phyloP scores from a whole-genome alignment of 2,329 filamentous ascomycete species.

The Rhynchosporium agropyri region DNA sequence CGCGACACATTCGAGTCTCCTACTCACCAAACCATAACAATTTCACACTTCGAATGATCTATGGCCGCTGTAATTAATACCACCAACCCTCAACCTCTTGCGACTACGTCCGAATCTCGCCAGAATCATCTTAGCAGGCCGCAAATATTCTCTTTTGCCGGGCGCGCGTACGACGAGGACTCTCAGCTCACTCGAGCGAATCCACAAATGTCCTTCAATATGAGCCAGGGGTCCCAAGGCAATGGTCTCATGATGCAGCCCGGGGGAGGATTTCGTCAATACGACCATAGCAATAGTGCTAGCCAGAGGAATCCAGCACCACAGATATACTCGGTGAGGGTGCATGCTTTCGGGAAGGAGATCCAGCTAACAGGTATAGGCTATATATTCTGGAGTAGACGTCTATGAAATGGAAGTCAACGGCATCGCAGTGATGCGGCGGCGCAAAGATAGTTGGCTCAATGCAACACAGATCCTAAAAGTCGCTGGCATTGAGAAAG shows the following conservation, averaged over 20 bases:
- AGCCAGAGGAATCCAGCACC: constrained; percentile 44
- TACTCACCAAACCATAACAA: constrained; percentile 1
- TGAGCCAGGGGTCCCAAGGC: constrained; percentile 42
- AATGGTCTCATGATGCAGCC: constrained; percentile 42
- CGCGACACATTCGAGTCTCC: constrained; percentile 21
- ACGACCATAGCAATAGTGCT: constrained; percentile 35
- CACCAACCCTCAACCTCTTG: constrained; percentile 38
- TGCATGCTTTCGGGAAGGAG: not conserved
- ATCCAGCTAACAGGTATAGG: constrained; percentile 49
- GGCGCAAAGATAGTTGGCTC: constrained; percentile 91
- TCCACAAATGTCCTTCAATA: constrained; percentile 41
- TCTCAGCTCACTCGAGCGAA: constrained; percentile 26
- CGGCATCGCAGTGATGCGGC: constrained; percentile 90
- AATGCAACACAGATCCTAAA: constrained; percentile 99
- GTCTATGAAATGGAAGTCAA: constrained; percentile 99
- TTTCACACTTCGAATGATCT: constrained; percentile 17
- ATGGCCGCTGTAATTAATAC: constrained; percentile 39
- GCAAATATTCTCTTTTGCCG: constrained; percentile 30
- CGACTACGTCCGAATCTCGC: constrained; percentile 37
- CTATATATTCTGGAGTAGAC: constrained; percentile 91
- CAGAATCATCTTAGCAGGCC: constrained; percentile 37
- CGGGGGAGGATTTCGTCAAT: constrained; percentile 39
- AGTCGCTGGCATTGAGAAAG: constrained; percentile 95
- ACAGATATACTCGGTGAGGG: constrained; percentile 64
- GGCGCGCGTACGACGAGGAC: constrained; percentile 35